A percentile compares a stretch with the other conserved stretches of the same genome.
Conservation (phyloP, 352 stramenopile genomes). For the Pythium rishiriense region DNA sequence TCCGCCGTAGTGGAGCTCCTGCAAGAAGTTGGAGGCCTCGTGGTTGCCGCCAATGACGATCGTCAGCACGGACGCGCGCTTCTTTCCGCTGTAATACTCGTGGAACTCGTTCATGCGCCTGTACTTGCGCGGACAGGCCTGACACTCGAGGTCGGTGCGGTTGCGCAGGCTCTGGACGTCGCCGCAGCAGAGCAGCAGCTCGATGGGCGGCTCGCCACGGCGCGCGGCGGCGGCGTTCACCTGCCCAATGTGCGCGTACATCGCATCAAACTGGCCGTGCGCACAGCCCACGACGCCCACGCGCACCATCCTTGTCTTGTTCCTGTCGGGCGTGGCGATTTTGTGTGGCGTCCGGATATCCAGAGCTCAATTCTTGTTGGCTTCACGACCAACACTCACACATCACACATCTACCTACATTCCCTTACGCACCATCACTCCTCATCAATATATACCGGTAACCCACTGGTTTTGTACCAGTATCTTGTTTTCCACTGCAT, state of each 20-base stretch:
- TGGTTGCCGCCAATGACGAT: conserved; percentile 99
- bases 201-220: no score
- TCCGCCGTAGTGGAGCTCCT: conserved; percentile 97
- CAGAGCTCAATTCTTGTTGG: background rate
- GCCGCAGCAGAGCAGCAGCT: conserved; percentile 96
- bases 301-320: no score
- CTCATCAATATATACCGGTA: conserved; percentile 4
- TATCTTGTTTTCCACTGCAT: background rate
- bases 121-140: conserved; percentile 96
- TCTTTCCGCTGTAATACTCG: conserved; percentile 93
- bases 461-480: background rate
- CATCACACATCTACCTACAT: no score
- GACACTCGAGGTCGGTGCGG: conserved; percentile 92
- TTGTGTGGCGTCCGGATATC: no score
- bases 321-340: no score
- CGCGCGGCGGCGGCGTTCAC: no score
- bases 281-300: no score
- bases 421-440: no score
- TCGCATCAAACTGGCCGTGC: no score
- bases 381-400: no score
- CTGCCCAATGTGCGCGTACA: no score
- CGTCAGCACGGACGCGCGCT: conserved; percentile 92
- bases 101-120: conserved; percentile 90
- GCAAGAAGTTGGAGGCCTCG: conserved; percentile 96
- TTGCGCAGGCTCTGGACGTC: conserved; percentile 31